Conservation (phyloP, 176 grass and related monocot species). For the Eleusine indica region DNA sequence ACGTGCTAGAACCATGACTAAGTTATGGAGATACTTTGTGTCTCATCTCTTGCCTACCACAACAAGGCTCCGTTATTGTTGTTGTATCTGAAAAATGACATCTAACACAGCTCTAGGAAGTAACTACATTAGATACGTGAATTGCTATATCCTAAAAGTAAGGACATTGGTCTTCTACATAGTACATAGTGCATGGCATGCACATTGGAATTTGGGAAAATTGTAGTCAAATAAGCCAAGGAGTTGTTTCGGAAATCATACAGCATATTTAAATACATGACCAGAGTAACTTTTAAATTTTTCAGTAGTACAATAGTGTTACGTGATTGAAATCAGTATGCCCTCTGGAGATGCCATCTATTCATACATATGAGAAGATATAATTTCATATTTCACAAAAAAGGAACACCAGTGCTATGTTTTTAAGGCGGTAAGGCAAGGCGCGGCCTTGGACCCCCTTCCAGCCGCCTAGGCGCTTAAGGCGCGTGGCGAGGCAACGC, state of each 20-base stretch:
- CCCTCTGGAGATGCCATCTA: slow-evolving; percentile 2
- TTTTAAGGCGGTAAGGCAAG: too few species aligned
- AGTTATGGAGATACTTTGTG: too few species aligned
- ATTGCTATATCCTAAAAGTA: background rate
- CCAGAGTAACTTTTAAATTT: slow-evolving; percentile 17
- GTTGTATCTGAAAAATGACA: background rate
- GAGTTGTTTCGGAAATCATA: slow-evolving; percentile 2
- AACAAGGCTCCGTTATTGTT: too few species aligned
- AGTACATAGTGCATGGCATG: background rate
- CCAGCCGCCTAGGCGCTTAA: too few species aligned
- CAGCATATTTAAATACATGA: background rate
- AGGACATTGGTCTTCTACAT: slow-evolving; percentile 6
- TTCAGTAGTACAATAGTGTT: background rate
- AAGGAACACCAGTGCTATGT: background rate
- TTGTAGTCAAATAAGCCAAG: slow-evolving; percentile 6
- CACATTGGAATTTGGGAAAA: slow-evolving; percentile 3
- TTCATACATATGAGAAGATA: slow-evolving; percentile 5
- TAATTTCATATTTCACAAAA: background rate
- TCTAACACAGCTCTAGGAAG: slow-evolving; percentile 31
- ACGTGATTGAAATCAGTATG: background rate
- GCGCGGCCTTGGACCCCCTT: too few species aligned
- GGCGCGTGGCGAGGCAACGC: too few species aligned
- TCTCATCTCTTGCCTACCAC: too few species aligned
- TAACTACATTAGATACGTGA: background rate
- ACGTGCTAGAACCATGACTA: too few species aligned